These are phyloP conservation scores for Batkoa obscura DNA, from an alignment of 371 early-diverging fungal species.

Conservation along the genomic window DNA sequence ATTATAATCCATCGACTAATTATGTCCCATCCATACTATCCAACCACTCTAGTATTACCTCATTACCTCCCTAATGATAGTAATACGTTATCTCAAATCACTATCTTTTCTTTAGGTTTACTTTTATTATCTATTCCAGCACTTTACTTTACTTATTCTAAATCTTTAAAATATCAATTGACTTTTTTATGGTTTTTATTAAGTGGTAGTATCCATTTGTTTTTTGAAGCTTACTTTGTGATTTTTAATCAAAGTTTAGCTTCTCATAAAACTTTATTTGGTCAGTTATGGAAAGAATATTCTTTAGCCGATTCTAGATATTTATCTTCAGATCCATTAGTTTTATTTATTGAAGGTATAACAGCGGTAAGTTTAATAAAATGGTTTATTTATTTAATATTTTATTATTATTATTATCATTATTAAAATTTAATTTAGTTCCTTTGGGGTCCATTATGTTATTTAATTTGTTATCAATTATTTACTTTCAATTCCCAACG, in stretches of 20 bases:
- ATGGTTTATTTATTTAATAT: background rate
- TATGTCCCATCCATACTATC: background rate
- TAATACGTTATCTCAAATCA: background rate
- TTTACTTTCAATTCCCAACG: background rate
- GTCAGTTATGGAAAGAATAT: constrained; percentile 84
- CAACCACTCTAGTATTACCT: background rate
- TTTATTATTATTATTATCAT: background rate
- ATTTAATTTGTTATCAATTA: background rate
- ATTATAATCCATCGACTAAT: no score
- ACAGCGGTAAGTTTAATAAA: constrained; percentile 40
- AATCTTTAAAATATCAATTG: background rate
- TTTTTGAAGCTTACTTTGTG: constrained; percentile 78
- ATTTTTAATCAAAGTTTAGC: constrained; percentile 34
- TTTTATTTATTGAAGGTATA: constrained; percentile 61
- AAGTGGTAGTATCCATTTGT: constrained; percentile 56
- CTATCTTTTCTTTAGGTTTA: background rate
- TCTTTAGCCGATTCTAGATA: constrained; percentile 72
- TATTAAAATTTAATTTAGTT: no score
- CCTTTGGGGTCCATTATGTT: background rate
- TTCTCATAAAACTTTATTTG: constrained; percentile 34
- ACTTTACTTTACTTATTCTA: background rate
- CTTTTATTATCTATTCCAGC: background rate
- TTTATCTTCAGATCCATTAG: constrained; percentile 50
- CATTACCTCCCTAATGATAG: background rate
- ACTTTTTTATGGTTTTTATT: constrained; percentile 44